Evolutionary conservation across 73 alveolate genomes (phyloP), one percentile per base, ranked within the genome.

Genomic region (Diophrys appendiculata): DNA sequence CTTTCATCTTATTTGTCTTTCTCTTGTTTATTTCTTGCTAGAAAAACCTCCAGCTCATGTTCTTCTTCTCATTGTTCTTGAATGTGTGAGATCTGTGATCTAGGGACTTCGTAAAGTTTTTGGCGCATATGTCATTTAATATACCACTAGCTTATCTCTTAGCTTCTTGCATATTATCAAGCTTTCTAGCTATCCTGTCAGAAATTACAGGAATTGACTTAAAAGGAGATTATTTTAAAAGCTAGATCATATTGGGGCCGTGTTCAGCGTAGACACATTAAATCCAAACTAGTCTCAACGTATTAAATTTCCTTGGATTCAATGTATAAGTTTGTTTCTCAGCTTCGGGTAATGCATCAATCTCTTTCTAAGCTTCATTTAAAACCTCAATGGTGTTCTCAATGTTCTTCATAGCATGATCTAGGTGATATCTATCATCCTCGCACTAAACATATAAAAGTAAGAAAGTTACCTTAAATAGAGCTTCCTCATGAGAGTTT

Each of bases 81-180:
- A 73, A 81, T 73, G 72, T 83, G 77, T 73, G 73, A 33, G 80
- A 56, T 24, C 90, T 54, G 52, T 81, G 90, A 33, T 81, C 90
- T 28, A 81, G 74, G 28, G 77, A 34, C 55, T 81, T 81, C 28
- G 3, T 14, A 84, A 81, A 81, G 55, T 72, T 73, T 35, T 81
- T 81, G 71, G 56, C 84, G 32, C 89, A 80, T 2, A 52, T 27
- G 11, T 72, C 83, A 30, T 33, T 54, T 83, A 82, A 80, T 0
- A 23, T n/a, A 29, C 33, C 72, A 27, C 43, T 0, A 25, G 18
- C 70, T 25, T 72, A 77, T 22, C 23, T n/a, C 72, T 72, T 80
- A 24, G 55, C 77, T 11, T 72, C 64, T 0, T 56, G 73, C 64
- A n/a, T 11, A 31, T 64, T 35, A 1, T 72, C 77, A 28, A 53